Evolutionary conservation across 306 rosid genomes (phyloP), one percentile per base, ranked within the genome.

Genomic region (Lathyrus tuberosus): DNA sequence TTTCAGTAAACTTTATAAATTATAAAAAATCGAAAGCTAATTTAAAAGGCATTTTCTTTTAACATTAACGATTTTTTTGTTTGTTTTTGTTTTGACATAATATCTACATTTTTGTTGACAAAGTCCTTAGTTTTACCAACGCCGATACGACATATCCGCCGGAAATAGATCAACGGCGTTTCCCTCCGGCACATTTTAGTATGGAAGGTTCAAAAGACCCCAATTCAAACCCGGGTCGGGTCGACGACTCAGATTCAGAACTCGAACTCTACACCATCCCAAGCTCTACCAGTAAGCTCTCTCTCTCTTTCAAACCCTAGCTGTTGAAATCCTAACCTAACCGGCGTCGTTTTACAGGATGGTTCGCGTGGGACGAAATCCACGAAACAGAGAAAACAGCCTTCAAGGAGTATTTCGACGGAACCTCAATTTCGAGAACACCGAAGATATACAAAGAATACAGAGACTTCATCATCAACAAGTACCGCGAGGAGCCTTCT

Each of bases 231-330:
- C 85, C 65, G 83, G 77, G 57, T 80, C 79, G 76, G 69, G 71
- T 81, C 71, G 89, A 86, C 4, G 96, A 83, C 78, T 92, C 96
- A 69, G 96, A 93, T 76, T 81, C 94, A 49, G 97, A 94, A 80
- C 85, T 88, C 77, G 97, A 94, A 64, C 95, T 94, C 80, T 94
- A 90, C 89, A 81, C 97, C 65, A 94, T 94, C 35, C 98, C 98
- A 68, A 79, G 86, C 73, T 85, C 83, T 74, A 87, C 97, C n/a
- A 73, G 97, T 94, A 94, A 88, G 35, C 26, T 61, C 37, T 35
- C 68, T 22, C 5, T 6, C 18, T 20, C 72, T 18, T 14, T n/a
- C 8, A 75, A 80, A 65, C 83, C 79, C 76, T 76, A 78, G 24
- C 65, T 48, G 18, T 61, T 40, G 9, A 13, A 33, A 38, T 26